Evolutionary conservation across 352 stramenopile genomes (phyloP).

Genomic region (Albugo candida): DNA sequence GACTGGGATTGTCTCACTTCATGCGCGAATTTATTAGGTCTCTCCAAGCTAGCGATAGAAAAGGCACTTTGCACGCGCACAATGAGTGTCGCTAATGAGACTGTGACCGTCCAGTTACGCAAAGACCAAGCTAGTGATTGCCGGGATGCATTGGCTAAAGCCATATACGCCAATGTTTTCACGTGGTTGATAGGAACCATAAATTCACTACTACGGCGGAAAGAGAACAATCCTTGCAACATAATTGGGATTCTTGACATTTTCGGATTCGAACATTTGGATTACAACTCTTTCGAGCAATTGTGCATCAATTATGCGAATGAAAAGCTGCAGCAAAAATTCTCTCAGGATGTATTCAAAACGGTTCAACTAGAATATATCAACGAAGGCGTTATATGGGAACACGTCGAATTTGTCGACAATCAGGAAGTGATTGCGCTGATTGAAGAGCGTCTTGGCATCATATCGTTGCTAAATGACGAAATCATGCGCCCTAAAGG

Average conservation of each 20-base stretch:
- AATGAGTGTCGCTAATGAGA: constrained; percentile 43
- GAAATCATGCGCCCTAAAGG: constrained; percentile 75
- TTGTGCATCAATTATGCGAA: constrained; percentile 88
- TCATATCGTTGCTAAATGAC: constrained; percentile 81
- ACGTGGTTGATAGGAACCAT: constrained; percentile 88
- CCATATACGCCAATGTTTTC: constrained; percentile 93
- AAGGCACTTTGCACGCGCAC: constrained; percentile 47
- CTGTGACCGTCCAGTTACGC: constrained; percentile 44
- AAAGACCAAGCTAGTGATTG: constrained; percentile 82
- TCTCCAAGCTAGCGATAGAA: constrained; percentile 28
- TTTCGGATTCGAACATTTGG: constrained; percentile 89
- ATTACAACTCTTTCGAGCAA: constrained; percentile 88
- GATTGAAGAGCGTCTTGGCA: constrained; percentile 73
- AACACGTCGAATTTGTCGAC: constrained; percentile 83
- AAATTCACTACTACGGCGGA: constrained; percentile 41
- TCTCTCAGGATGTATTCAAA: constrained; percentile 81
- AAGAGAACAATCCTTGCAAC: constrained; percentile 9
- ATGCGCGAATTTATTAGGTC: constrained; percentile 22
- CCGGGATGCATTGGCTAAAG: constrained; percentile 87
- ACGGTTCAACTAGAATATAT: constrained; percentile 80
- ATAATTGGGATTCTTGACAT: constrained; percentile 87
- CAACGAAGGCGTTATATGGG: constrained; percentile 83
- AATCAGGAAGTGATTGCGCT: constrained; percentile 78
- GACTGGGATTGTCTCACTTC: constrained; percentile 12
- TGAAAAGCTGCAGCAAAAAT: constrained; percentile 85